phyloP scores from a whole-genome alignment of 495 filamentous ascomycete genomes.

The Trichoderma asperelloides region DNA sequence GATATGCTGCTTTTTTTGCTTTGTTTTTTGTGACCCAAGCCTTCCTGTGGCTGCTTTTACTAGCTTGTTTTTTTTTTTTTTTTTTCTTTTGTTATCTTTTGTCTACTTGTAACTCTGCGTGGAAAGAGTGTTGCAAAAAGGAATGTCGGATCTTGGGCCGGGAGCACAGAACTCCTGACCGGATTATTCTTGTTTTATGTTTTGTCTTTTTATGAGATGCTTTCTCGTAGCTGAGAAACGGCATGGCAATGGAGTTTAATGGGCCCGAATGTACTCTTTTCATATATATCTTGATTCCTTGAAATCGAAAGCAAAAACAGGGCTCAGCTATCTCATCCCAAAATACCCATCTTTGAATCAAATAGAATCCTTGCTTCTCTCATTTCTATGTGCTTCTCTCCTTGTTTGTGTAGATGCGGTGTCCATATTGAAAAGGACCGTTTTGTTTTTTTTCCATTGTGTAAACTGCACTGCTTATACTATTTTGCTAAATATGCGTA shows the following conservation, averaged over 20 bases:
- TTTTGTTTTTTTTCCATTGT: neutral
- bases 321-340: neutral
- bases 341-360: neutral
- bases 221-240: conserved; percentile 5
- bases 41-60: neutral
- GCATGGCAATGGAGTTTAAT: conserved; percentile 2
- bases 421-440: neutral
- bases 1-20: neutral
- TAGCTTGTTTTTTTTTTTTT: too few relatives aligned
- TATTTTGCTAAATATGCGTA: neutral
- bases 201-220: neutral
- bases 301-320: neutral
- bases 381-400: neutral
- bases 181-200: neutral
- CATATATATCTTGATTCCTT: neutral
- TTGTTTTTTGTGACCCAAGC: neutral
- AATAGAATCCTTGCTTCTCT: neutral
- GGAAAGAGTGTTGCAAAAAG: neutral
- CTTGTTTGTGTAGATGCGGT: neutral
- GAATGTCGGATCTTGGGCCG: neutral
- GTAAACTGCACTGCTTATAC: neutral
- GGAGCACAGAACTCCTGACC: neutral
- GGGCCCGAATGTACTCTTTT: neutral
- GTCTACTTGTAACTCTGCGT: neutral
- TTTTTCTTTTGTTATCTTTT: neutral